phyloP scores from a whole-genome alignment of 2,329 filamentous ascomycete genomes.

The Simplicillium sp. region DNA sequence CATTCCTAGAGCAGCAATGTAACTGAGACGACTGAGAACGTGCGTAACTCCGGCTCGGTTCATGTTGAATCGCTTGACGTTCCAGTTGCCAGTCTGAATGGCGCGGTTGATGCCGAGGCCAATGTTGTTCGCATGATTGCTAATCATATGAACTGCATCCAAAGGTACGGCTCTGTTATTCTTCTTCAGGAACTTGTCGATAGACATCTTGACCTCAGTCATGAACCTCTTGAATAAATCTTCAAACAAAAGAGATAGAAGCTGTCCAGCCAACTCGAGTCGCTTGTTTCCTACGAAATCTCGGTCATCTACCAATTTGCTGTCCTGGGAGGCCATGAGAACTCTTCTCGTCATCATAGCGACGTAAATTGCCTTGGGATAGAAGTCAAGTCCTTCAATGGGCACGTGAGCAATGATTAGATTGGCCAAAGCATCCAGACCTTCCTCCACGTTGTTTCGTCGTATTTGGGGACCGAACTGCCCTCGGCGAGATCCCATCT shows the following conservation, averaged over 20 bases:
- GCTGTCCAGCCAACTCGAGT: slow-evolving; percentile 86
- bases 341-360: slow-evolving; percentile 97
- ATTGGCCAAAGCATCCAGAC: slow-evolving; percentile 82
- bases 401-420: slow-evolving; percentile 93
- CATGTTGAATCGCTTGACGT: slow-evolving; percentile 96
- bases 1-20: slow-evolving; percentile 95
- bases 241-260: slow-evolving; percentile 88
- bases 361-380: slow-evolving; percentile 93
- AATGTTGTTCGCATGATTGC: slow-evolving; percentile 76
- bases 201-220: slow-evolving; percentile 78
- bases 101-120: slow-evolving; percentile 90
- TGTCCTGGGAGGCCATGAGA: slow-evolving; percentile 84
- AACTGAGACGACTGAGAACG: slow-evolving; percentile 88
- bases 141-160: slow-evolving; percentile 77
- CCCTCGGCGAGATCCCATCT: slow-evolving; percentile 66
- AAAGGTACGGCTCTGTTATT: slow-evolving; percentile 81
- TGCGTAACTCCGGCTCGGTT: slow-evolving; percentile 94
- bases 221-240: slow-evolving; percentile 97
- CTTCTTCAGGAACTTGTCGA: slow-evolving; percentile 94
- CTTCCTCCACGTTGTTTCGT: slow-evolving; percentile 81
- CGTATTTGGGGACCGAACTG: slow-evolving; percentile 46
- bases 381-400: slow-evolving; percentile 84
- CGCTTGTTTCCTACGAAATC: slow-evolving; percentile 98
- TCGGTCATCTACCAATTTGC: slow-evolving; percentile 84
- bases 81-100: slow-evolving; percentile 98